A percentile compares a stretch with the other conserved stretches of the same genome.
Conservation (phyloP, 2,329 filamentous ascomycete genomes). For the Arthrinium puccinioides region DNA sequence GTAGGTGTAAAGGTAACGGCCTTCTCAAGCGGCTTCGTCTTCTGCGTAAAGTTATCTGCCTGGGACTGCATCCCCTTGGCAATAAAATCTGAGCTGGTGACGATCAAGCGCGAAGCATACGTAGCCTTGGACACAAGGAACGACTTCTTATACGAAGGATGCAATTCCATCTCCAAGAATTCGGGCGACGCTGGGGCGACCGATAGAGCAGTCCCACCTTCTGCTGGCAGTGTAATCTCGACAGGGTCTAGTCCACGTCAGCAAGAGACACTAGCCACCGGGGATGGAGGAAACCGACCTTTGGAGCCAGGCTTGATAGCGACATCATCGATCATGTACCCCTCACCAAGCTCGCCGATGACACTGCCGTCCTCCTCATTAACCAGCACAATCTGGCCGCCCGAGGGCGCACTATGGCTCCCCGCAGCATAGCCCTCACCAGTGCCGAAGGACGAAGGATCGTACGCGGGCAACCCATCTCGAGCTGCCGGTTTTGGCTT, state of each 20-base stretch:
- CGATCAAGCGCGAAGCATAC: conserved; percentile 82
- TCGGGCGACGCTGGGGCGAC: conserved; percentile 62
- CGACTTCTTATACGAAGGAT: conserved; percentile 88
- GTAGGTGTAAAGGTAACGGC: conserved; percentile 83
- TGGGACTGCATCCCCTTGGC: conserved; percentile 70
- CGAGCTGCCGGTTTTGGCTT: conserved; percentile 33
- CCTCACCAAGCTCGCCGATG: conserved; percentile 81
- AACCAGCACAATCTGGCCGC: conserved; percentile 81
- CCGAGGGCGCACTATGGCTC: conserved; percentile 42
- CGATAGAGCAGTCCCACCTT: conserved; percentile 54
- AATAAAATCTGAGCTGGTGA: conserved; percentile 76
- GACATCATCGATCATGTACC: conserved; percentile 70
- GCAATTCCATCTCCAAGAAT: conserved; percentile 69
- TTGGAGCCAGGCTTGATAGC: conserved; percentile 81
- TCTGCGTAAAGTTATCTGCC: conserved; percentile 74
- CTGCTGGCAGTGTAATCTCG: conserved; percentile 65
- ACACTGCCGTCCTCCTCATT: conserved; percentile 96
- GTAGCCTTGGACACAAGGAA: conserved; percentile 80
- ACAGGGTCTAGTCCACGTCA: conserved; percentile 56
- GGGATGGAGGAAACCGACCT: conserved; percentile 46
- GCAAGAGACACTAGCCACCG: not conserved
- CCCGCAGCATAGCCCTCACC: conserved; percentile 70
- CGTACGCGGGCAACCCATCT: conserved; percentile 58
- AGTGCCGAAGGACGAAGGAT: conserved; percentile 72
- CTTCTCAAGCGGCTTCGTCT: conserved; percentile 67